phyloP scores from a whole-genome alignment of 768 basidiomycete species.

The Goffeauzyma gilvescens region DNA sequence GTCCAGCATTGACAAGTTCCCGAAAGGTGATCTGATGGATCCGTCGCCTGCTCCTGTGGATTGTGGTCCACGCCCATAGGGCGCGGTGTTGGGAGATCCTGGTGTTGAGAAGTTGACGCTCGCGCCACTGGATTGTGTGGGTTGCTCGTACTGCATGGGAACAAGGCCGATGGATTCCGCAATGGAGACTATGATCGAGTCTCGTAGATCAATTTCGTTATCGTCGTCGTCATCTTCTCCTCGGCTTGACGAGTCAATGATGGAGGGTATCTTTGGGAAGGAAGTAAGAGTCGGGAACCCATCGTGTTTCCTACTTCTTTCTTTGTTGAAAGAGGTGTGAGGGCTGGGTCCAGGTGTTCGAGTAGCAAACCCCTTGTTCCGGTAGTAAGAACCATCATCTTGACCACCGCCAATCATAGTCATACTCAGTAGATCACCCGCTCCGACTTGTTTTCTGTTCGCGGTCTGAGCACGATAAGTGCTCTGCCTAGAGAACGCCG shows the following conservation, averaged over 20 bases:
- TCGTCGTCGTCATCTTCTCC: too few species aligned
- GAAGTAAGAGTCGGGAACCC: too few species aligned
- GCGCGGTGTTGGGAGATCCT: constrained; percentile 18
- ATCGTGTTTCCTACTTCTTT: too few species aligned
- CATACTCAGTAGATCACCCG: constrained; percentile 36
- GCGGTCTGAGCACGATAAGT: constrained; percentile 10
- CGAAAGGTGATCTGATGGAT: constrained; percentile 18
- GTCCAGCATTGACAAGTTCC: constrained; percentile 26
- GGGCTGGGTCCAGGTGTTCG: constrained; percentile 28
- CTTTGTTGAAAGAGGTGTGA: too few species aligned
- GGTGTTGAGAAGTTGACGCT: constrained; percentile 30
- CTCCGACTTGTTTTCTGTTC: constrained; percentile 27
- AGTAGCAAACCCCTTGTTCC: constrained; percentile 11
- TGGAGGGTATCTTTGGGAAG: too few species aligned
- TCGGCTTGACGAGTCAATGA: too few species aligned
- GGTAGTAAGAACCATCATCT: constrained; percentile 27
- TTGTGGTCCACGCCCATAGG: too few species aligned
- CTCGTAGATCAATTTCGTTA: constrained; percentile 81
- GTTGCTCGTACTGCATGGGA: constrained; percentile 34
- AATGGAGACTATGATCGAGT: constrained; percentile 93
- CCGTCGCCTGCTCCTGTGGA: constrained; percentile 5
- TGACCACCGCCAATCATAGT: constrained; percentile 14
- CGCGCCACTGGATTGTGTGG: constrained; percentile 14
- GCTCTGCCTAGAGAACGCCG: background rate
- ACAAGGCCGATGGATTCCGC: constrained; percentile 89